Evolutionary conservation across 371 early-diverging fungal species (phyloP).

Genomic region (Mucor irregularis): DNA sequence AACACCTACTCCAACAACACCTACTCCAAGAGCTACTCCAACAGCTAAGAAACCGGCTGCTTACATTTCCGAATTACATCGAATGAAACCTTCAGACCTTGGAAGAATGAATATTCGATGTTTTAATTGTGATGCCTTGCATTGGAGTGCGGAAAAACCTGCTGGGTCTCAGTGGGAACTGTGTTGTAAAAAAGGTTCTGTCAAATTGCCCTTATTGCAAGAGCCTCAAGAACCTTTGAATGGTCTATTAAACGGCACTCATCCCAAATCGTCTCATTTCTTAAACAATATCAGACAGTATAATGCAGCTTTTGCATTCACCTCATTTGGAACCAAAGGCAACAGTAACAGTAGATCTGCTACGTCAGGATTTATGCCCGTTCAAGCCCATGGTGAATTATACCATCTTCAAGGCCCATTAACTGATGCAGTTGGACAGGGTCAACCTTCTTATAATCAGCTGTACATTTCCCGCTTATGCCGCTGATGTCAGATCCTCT

Average conservation of each 20-base stretch:
- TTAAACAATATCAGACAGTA: not conserved
- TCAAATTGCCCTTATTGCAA: not conserved
- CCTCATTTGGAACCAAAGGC: not conserved
- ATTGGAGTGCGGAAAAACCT: slow-evolving; percentile 2
- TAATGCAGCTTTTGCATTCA: slow-evolving; percentile 6
- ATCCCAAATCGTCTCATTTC: not conserved
- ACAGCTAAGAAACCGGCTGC: not conserved
- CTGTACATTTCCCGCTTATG: not conserved
- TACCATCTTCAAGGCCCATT: slow-evolving; percentile 1
- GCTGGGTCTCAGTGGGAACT: not conserved
- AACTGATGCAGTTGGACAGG: not conserved
- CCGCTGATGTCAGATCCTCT: not conserved
- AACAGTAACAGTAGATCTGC: too few relatives aligned
- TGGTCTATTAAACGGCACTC: not conserved
- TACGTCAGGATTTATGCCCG: not conserved
- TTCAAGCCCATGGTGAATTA: not conserved
- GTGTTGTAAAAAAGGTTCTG: not conserved
- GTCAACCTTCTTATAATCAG: not conserved
- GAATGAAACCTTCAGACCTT: not conserved
- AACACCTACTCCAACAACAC: too few relatives aligned
- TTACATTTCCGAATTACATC: not conserved
- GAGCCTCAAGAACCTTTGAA: not conserved
- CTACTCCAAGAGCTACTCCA: not conserved
- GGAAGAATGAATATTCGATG: not conserved
- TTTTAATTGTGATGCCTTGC: not conserved